Percentiles rank a stretch among this genome's conserved stretches.
These are phyloP conservation scores for Trametes punicea DNA, from an alignment of 768 basidiomycete species.

Conservation along the genomic window DNA sequence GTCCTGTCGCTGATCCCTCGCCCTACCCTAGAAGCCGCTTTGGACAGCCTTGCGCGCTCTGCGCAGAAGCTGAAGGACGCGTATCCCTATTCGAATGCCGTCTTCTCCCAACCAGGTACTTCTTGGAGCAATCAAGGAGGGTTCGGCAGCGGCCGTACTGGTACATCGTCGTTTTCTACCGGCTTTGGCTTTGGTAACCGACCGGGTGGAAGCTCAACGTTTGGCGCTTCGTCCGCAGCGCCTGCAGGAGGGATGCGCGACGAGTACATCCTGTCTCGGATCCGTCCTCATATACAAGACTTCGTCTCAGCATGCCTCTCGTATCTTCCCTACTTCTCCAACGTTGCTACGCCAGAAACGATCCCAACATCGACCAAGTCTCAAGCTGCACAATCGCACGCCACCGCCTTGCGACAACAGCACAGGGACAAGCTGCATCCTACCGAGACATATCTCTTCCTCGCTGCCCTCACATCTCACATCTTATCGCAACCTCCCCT, in stretches of 20 bases:
- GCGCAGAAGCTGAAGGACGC: slow-evolving; percentile 76
- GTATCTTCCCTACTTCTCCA: slow-evolving; percentile 85
- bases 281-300: slow-evolving; percentile 72
- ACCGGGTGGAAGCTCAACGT: neutral
- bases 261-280: slow-evolving; percentile 70
- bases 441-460: slow-evolving; percentile 68
- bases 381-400: slow-evolving; percentile 33
- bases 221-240: slow-evolving; percentile 15
- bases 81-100: slow-evolving; percentile 71
- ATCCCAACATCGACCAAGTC: slow-evolving; percentile 29
- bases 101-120: slow-evolving; percentile 32
- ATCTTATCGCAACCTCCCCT: slow-evolving; percentile 66
- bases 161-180: slow-evolving; percentile 1
- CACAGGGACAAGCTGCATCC: slow-evolving; percentile 70
- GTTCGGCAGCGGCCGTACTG: slow-evolving; percentile 5
- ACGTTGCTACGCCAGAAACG: slow-evolving; percentile 36
- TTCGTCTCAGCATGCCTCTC: slow-evolving; percentile 76
- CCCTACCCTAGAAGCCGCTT: slow-evolving; percentile 74
- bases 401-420: slow-evolving; percentile 44
- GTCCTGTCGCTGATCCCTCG: slow-evolving; percentile 79
- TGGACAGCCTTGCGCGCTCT: slow-evolving; percentile 63
- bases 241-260: slow-evolving; percentile 62
- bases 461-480: slow-evolving; percentile 65
- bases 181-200: slow-evolving; percentile 28
- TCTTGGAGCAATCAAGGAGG: slow-evolving; percentile 27